Percentiles rank a stretch among this genome's conserved stretches.
Evolutionary conservation across 257 asterid species (phyloP).

Genomic region (Ilex asprella): DNA sequence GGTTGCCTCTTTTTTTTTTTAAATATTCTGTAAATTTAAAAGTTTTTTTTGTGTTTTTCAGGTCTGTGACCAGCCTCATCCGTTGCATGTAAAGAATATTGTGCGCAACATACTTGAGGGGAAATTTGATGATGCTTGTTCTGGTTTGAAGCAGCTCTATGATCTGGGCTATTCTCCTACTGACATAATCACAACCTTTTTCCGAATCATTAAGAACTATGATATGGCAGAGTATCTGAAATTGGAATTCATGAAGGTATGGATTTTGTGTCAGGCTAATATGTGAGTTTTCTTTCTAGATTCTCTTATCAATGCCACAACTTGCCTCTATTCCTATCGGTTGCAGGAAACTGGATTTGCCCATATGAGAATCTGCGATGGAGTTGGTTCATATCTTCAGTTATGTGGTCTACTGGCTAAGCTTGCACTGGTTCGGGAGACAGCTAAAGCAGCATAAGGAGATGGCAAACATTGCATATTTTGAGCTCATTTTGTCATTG

Average conservation of each 20-base stretch:
- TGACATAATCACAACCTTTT: constrained; percentile 91
- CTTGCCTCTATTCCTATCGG: constrained; percentile 9
- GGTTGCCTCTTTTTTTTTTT: background rate
- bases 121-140: constrained; percentile 88
- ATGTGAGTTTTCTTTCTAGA: background rate
- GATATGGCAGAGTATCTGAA: constrained; percentile 94
- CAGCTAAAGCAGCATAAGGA: constrained; percentile 61
- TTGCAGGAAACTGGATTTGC: constrained; percentile 91
- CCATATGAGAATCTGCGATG: constrained; percentile 96
- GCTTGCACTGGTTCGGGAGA: constrained; percentile 60
- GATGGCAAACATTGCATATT: constrained; percentile 1
- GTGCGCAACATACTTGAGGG: constrained; percentile 82
- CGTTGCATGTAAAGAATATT: constrained; percentile 91
- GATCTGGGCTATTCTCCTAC: constrained; percentile 98
- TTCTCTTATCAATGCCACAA: background rate
- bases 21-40: background rate
- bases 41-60: constrained; percentile 15
- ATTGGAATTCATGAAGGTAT: constrained; percentile 91
- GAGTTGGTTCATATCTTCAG: constrained; percentile 96
- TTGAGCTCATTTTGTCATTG: background rate
- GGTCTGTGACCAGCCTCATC: constrained; percentile 99
- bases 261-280: background rate
- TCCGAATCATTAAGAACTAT: constrained; percentile 80
- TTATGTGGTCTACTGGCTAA: constrained; percentile 83
- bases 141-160: constrained; percentile 80